Evolutionary conservation across 768 basidiomycete genomes (phyloP).

Genomic region (Lactarius hatsudake): DNA sequence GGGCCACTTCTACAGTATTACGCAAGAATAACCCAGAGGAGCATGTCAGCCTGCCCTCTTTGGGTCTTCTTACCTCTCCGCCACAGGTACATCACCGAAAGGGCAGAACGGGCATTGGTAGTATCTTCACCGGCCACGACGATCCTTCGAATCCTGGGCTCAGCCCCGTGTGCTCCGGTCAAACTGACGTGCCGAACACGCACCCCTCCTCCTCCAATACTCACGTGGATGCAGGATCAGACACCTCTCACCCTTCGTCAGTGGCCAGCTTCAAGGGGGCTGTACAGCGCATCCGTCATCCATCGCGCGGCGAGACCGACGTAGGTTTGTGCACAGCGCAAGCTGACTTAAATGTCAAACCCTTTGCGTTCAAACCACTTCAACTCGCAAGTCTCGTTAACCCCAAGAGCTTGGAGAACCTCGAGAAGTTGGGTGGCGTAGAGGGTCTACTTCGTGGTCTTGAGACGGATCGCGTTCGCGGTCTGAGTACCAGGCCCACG

Average conservation of each 20-base stretch:
- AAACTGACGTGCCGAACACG: slow-evolving; percentile 36
- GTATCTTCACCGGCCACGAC: slow-evolving; percentile 41
- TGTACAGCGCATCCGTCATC: slow-evolving; percentile 4
- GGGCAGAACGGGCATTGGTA: slow-evolving; percentile 42
- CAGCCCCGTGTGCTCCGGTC: slow-evolving; percentile 24
- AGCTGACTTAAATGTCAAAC: slow-evolving; percentile 49
- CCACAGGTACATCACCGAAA: slow-evolving; percentile 42
- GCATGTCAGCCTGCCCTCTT: slow-evolving; percentile 47
- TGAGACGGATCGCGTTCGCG: slow-evolving; percentile 57
- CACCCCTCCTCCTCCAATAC: slow-evolving; percentile 39
- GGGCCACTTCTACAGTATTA: slow-evolving; percentile 52
- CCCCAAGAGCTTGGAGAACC: slow-evolving; percentile 71
- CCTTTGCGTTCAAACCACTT: slow-evolving; percentile 72
- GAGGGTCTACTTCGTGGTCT: slow-evolving; percentile 65
- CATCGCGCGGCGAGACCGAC: not conserved
- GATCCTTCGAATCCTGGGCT: slow-evolving; percentile 12
- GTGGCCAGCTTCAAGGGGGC: slow-evolving; percentile 25
- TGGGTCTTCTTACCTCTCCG: slow-evolving; percentile 42
- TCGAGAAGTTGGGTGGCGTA: slow-evolving; percentile 75
- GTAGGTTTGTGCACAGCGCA: too few relatives aligned
- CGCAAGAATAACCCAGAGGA: slow-evolving; percentile 69
- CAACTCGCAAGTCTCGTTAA: slow-evolving; percentile 79
- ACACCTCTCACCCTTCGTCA: slow-evolving; percentile 30
- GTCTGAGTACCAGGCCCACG: slow-evolving; percentile 35
- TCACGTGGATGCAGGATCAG: slow-evolving; percentile 41